phyloP scores from a whole-genome alignment of 176 grass and related monocot species.

The Raddia distichophylla region DNA sequence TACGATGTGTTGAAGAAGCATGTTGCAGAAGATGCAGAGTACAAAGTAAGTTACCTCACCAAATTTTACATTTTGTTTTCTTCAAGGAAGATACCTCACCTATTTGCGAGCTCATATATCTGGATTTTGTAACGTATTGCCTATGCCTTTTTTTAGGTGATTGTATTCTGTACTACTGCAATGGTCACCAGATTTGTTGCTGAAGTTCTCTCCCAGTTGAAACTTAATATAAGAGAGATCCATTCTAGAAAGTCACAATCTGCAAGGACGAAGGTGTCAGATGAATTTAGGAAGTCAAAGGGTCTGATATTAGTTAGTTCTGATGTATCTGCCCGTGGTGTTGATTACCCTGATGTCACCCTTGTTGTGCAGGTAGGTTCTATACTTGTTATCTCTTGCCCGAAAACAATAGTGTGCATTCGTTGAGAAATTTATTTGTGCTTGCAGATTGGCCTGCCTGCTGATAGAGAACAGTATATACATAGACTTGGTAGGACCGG shows the following conservation, averaged over 20 bases:
- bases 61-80: slow-evolving; percentile 12
- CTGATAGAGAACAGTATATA: slow-evolving; percentile 90
- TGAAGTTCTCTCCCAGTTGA: slow-evolving; percentile 67
- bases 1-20: slow-evolving; percentile 70
- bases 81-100: neutral
- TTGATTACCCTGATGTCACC: slow-evolving; percentile 96
- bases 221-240: slow-evolving; percentile 87
- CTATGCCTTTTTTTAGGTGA: slow-evolving; percentile 61
- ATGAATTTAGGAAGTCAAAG: slow-evolving; percentile 89
- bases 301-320: slow-evolving; percentile 94
- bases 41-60: slow-evolving; percentile 66
- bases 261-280: slow-evolving; percentile 86
- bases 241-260: slow-evolving; percentile 88
- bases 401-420: neutral
- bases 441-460: slow-evolving; percentile 70
- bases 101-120: slow-evolving; percentile 22
- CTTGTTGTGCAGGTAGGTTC: slow-evolving; percentile 77
- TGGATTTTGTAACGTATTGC: slow-evolving; percentile 19
- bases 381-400: neutral
- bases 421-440: slow-evolving; percentile 19
- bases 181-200: slow-evolving; percentile 87
- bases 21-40: slow-evolving; percentile 72
- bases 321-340: slow-evolving; percentile 91
- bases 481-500: slow-evolving; percentile 93
- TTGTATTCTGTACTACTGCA: slow-evolving; percentile 96